Evolutionary conservation across 2,329 filamentous ascomycete genomes (phyloP), one percentile per base, ranked within the genome.

Genomic region (Septoria petroselini): DNA sequence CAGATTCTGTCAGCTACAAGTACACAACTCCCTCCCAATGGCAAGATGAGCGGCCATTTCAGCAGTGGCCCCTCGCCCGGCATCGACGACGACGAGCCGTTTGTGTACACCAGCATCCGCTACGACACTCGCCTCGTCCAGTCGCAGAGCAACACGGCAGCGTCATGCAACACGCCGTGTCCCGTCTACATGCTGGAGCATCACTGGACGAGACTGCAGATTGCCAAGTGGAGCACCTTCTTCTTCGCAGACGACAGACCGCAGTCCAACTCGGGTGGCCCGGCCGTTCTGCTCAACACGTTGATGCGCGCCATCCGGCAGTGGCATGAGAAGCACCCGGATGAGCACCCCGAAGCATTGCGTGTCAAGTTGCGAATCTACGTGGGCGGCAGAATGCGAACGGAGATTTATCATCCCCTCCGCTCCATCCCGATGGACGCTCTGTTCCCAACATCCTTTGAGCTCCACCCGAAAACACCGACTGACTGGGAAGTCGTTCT

Each of bases 211-310:
- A 41, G 78, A 74, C 14, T 84, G 76, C 35, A 60, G 59, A 30
- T 59, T 53, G 44, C 63, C 66, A 61, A 65, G 48, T 65, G 63
- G 71, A 83, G 82, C 61, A 74, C 72, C 59, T 57, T 95, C 67
- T 62, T 56, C 80, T 82, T 38, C 85, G 91, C 65, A 84, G 90
- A 45, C 79, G 95, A 65, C 74, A 89, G n/a, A 77, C 74, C 61
- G 74, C 77, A 35, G 74, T 77, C 18, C 63, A 71, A 54, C 70
- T 76, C 57, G 76, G 77, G 71, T 48, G 65, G 72, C 17, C 70
- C 62, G 19, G 48, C 59, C 15, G 55, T 62, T 5, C 55, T 66
- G n/a, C 54, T 63, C 31, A 65, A 55, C 56, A 63, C 17, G 48
- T 71, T 52, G 56, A 66, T 55, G 7, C 60, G 56, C 50, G 69